Evolutionary conservation across 768 basidiomycete genomes (phyloP).

Genomic region (Amanita muscaria): DNA sequence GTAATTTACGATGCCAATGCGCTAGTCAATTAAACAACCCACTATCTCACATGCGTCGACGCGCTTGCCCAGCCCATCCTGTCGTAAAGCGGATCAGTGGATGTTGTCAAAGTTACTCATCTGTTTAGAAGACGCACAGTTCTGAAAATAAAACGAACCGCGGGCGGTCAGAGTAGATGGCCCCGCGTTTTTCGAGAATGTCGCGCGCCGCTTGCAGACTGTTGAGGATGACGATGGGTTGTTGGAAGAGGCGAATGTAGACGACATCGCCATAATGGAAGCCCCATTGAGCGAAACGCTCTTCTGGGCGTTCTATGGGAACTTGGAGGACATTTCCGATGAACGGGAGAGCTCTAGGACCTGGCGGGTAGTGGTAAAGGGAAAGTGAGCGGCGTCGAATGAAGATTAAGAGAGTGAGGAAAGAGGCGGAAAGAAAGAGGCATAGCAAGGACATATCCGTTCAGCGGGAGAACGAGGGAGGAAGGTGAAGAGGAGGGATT

Average conservation of each 20-base stretch:
- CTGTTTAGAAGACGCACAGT: conserved; percentile 26
- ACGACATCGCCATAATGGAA: conserved; percentile 37
- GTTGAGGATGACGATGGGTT: conserved; percentile 43
- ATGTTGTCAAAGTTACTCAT: conserved; percentile 3
- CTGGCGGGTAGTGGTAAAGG: conserved; percentile 32
- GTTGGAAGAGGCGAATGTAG: conserved; percentile 32
- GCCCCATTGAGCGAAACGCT: conserved; percentile 33
- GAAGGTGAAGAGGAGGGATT: conserved; percentile 1
- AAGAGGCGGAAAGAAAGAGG: conserved; percentile 9
- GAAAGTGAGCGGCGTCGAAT: conserved; percentile 18
- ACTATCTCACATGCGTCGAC: conserved; percentile 41
- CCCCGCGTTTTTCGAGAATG: conserved; percentile 43
- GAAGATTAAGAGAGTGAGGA: conserved; percentile 14
- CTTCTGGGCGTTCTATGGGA: conserved; percentile 27
- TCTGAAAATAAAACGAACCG: conserved; percentile 39
- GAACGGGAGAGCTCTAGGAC: conserved; percentile 35
- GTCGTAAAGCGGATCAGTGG: conserved; percentile 8
- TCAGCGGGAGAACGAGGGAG: conserved; percentile 1
- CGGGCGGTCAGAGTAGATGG: conserved; percentile 47
- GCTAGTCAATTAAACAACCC: conserved; percentile 13
- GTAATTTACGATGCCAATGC: neutral
- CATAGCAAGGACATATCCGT: conserved; percentile 7
- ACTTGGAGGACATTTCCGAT: conserved; percentile 43
- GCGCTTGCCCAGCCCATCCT: conserved; percentile 44
- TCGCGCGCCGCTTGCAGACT: conserved; percentile 34